A percentile compares a stretch with the other conserved stretches of the same genome.
Evolutionary conservation across 495 filamentous ascomycete genomes (phyloP).

Genomic region (Aspergillus panamensis): DNA sequence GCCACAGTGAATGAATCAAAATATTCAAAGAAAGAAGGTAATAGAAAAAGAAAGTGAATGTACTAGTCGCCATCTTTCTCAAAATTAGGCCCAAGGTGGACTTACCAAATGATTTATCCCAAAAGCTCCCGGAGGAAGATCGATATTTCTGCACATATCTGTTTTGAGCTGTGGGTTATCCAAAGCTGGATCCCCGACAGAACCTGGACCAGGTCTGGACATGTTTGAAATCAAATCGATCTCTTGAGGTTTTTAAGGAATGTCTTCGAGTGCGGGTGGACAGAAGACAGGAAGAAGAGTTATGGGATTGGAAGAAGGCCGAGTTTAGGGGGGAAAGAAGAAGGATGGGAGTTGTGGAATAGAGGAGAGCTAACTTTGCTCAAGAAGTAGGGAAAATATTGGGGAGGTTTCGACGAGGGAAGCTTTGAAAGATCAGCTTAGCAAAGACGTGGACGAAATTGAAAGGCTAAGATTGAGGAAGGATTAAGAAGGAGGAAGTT

Average conservation of each 20-base stretch:
- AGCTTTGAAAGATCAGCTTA: too few relatives aligned
- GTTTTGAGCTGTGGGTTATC: slow-evolving; percentile 21
- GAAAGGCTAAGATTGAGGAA: too few relatives aligned
- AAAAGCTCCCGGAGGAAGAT: slow-evolving; percentile 28
- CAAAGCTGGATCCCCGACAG: slow-evolving; percentile 24
- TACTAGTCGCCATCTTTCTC: background rate
- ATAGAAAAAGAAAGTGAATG: background rate
- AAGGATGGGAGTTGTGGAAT: too few relatives aligned
- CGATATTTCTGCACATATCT: slow-evolving; percentile 28
- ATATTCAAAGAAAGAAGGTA: background rate
- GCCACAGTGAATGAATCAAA: background rate
- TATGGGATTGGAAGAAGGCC: too few relatives aligned
- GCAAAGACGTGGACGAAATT: too few relatives aligned
- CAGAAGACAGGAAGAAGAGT: background rate
- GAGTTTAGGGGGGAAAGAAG: too few relatives aligned
- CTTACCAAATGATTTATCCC: slow-evolving; percentile 27
- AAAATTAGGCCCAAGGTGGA: slow-evolving; percentile 9
- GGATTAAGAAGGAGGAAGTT: background rate
- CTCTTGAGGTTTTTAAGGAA: background rate
- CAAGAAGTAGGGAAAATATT: too few relatives aligned
- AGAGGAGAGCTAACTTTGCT: background rate
- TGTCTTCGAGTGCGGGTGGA: background rate
- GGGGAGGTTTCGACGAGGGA: too few relatives aligned
- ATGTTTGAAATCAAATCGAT: background rate
- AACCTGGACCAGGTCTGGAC: background rate